phyloP scores from a whole-genome alignment of 108 stramenopile genomes.

The Skeletonema marinoi region DNA sequence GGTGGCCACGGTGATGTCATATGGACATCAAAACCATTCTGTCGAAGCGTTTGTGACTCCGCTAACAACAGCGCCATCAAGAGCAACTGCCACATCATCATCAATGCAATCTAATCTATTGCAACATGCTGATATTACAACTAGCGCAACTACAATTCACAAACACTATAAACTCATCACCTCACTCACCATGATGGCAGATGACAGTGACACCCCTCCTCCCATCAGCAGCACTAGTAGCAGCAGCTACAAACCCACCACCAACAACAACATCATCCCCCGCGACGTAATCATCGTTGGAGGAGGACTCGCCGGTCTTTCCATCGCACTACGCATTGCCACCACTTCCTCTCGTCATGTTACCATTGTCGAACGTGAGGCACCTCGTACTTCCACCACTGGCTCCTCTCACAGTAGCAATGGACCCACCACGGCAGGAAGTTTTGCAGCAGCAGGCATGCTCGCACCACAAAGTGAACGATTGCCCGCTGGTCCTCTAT shows the following conservation, averaged over 20 bases:
- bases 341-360: conserved; percentile 71
- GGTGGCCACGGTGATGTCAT: not conserved
- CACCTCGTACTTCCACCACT: conserved; percentile 8
- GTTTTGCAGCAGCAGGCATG: conserved; percentile 87
- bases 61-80: too few species aligned
- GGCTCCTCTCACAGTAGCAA: not conserved
- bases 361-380: conserved; percentile 68
- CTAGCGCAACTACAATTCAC: not conserved
- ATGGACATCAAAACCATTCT: not conserved
- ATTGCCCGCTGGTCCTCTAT: conserved; percentile 76
- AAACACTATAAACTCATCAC: not conserved
- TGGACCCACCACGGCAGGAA: conserved; percentile 38
- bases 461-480: conserved; percentile 90
- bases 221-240: not conserved
- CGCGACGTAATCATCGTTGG: conserved; percentile 79
- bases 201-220: not conserved
- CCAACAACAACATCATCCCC: conserved; percentile 13
- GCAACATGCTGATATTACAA: not conserved
- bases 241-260: not conserved
- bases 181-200: not conserved
- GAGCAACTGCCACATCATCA: not conserved
- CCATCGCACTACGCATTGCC: conserved; percentile 64
- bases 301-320: conserved; percentile 80
- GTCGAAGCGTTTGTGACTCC: not conserved
- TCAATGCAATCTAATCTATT: not conserved